These are phyloP conservation scores for Eutypa lata DNA, from an alignment of 2,329 filamentous ascomycete species.

Conservation along the genomic window DNA sequence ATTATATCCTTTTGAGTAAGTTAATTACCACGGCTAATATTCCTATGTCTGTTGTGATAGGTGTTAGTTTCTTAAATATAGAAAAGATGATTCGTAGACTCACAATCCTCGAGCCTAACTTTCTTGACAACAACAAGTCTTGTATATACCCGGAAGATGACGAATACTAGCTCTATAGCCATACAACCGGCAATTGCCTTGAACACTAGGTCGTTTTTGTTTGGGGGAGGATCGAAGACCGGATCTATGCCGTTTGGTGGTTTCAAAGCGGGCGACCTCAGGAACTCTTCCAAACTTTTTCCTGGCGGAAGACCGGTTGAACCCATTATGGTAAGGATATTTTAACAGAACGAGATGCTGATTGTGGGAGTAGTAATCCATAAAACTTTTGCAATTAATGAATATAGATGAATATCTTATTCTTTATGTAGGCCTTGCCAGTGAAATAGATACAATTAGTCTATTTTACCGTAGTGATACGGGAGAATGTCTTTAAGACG, in stretches of 20 bases:
- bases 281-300: no score
- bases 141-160: background rate
- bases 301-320: no score
- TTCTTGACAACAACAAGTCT: background rate
- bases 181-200: background rate
- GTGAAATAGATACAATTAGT: no score
- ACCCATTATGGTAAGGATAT: no score
- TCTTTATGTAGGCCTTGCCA: no score
- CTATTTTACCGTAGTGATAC: no score
- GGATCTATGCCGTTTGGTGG: background rate
- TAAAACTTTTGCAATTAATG: no score
- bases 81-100: background rate
- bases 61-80: background rate
- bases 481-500: no score
- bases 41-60: background rate
- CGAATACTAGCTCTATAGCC: background rate
- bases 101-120: background rate
- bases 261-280: background rate
- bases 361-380: no score
- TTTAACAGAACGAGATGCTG: no score
- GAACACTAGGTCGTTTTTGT: background rate
- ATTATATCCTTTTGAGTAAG: no score
- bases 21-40: background rate
- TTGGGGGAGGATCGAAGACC: background rate
- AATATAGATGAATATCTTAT: no score